Base-by-base conservation (phyloP, 1,139 yeast genomes). In the Kodamaea alishanica region DNA sequence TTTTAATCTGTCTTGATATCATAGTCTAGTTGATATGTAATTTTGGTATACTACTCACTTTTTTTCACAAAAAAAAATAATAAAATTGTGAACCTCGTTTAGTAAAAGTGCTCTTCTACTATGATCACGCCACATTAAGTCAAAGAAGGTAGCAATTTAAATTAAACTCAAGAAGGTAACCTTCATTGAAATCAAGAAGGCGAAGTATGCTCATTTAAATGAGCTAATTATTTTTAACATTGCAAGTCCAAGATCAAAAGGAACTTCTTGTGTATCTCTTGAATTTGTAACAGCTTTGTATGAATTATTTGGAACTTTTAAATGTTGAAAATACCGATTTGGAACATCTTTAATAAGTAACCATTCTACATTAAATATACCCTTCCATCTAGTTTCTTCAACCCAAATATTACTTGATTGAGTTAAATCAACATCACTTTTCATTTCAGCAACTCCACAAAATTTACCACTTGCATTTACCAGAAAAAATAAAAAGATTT, bases 401-500 rank as follows among this genome's bases (percentile, higher is more conserved):
- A 57, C 54, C 83, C 83, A 78, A 26, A 76, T 63, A 42, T 68
- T 65, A 27, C 71, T 63, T 24, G 66, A 58, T 26, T 45, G 51
- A 3, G 60, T 51, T 46, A 63, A 67, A 41, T 65, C 69, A 20
- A 77, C 51, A 25, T 56, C 54, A 7, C 66, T 58, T 5, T 54
- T 58, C 83, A 79, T 77, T 49, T 73, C 76, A 2, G 81, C 81
- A n/a, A 79, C 67, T 0, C 84, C 85, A 54, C 83, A 77, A 50
- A 79, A 79, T 45, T 67, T 70, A 0, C 84, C 81, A 24, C 81
- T 75, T 0, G 74, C 70, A 51, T 79, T 79, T 2, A 78, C 83
- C 55, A 79, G 79, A 51, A 77, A 79, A 45, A 79, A 70, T 12
- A 79, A 54, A 44, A 67, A 75, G 1, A 79, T 56, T 26, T 59